A percentile compares a stretch with the other conserved stretches of the same genome.
These are phyloP conservation scores for Capsicum chinense DNA, from an alignment of 257 asterid species.

Conservation along the genomic window DNA sequence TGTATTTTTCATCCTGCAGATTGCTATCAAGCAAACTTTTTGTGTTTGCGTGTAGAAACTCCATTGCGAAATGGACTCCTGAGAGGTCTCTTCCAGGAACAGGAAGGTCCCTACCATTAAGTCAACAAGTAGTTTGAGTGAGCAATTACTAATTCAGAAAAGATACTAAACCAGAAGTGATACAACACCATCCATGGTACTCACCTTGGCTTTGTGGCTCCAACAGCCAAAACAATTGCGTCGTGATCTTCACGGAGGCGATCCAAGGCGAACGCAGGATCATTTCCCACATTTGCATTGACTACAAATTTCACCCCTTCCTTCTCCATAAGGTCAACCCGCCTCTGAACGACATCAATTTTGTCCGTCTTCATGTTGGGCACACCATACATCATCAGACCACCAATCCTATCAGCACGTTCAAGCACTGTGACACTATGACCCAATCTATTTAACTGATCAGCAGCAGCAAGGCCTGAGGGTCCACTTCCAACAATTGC, in stretches of 20 bases:
- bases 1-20: slow-evolving; percentile 83
- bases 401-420: slow-evolving; percentile 97
- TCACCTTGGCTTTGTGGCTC: slow-evolving; percentile 96
- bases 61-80: slow-evolving; percentile 99
- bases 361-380: slow-evolving; percentile 99
- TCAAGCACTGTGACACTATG: slow-evolving; percentile 90
- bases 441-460: slow-evolving; percentile 87
- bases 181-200: background rate
- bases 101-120: slow-evolving; percentile 78
- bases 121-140: slow-evolving; percentile 15
- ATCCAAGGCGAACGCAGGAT: slow-evolving; percentile 67
- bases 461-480: slow-evolving; percentile 99
- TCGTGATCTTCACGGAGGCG: slow-evolving; percentile 74
- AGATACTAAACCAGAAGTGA: slow-evolving; percentile 1
- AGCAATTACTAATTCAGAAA: background rate
- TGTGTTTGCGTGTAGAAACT: slow-evolving; percentile 95
- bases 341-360: slow-evolving; percentile 81
- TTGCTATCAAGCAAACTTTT: slow-evolving; percentile 93
- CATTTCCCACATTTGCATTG: slow-evolving; percentile 85
- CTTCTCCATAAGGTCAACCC: slow-evolving; percentile 88
- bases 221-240: slow-evolving; percentile 92
- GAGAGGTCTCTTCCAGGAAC: slow-evolving; percentile 95
- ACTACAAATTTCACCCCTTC: slow-evolving; percentile 92
- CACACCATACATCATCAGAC: slow-evolving; percentile 99
- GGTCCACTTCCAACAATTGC: slow-evolving; percentile 99